These are phyloP conservation scores for Brassica hybrid DNA, from an alignment of 441 rosid genomes.

Conservation along the genomic window DNA sequence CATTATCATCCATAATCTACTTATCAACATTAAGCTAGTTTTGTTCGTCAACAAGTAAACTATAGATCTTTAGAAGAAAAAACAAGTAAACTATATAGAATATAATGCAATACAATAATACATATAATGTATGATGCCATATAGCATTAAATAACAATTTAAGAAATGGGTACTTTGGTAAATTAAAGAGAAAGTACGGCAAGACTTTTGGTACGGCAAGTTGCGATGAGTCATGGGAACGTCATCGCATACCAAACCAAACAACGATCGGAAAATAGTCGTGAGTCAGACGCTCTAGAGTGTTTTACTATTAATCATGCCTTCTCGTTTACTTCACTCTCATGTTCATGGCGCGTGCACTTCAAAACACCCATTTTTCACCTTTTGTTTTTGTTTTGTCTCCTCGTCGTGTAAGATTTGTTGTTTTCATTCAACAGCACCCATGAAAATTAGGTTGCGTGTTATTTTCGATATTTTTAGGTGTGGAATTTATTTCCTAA, in stretches of 20 bases:
- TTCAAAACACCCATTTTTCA: background rate
- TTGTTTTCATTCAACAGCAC: constrained; percentile 18
- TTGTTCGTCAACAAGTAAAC: constrained; percentile 18
- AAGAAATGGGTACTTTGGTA: constrained; percentile 32
- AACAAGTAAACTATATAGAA: background rate
- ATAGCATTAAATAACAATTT: background rate
- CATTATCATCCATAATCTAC: constrained; percentile 18
- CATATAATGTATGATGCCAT: background rate
- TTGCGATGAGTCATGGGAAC: constrained; percentile 38
- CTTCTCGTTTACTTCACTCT: background rate
- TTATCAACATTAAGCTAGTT: background rate
- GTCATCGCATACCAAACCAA: constrained; percentile 41
- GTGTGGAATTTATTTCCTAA: constrained; percentile 28
- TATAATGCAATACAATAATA: background rate
- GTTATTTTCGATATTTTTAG: constrained; percentile 24
- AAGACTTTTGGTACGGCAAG: constrained; percentile 46
- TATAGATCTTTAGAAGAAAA: background rate
- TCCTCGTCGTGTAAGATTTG: background rate
- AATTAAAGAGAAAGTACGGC: constrained; percentile 30
- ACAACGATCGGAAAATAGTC: constrained; percentile 29
- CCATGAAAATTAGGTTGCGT: constrained; percentile 38
- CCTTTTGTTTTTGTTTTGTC: background rate
- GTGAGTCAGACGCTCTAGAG: constrained; percentile 47
- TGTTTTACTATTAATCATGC: constrained; percentile 36
- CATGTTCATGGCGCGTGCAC: constrained; percentile 12